Evolutionary conservation across 2,329 filamentous ascomycete genomes (phyloP).

Genomic region (Xenoacremonium recifei): DNA sequence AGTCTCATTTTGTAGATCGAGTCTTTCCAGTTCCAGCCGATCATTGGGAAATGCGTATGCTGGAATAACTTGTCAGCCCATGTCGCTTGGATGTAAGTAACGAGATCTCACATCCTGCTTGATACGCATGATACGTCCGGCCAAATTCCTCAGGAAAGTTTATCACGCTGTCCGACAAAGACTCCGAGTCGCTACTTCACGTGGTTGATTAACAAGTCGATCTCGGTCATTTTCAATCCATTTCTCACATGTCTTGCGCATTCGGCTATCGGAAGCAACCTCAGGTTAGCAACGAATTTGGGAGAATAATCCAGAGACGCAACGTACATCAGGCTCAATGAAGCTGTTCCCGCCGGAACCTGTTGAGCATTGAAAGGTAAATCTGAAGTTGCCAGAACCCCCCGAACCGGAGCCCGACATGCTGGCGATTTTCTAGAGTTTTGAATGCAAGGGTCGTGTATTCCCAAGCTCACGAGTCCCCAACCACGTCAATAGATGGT

Average conservation of each 20-base stretch:
- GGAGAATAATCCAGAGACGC: not conserved
- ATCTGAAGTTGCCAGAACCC: conserved; percentile 25
- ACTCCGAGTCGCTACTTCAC: conserved; percentile 30
- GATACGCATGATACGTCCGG: conserved; percentile 47
- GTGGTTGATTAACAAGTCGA: no score
- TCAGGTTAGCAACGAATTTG: not conserved
- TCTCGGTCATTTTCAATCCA: no score
- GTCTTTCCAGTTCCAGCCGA: conserved; percentile 38
- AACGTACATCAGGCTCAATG: conserved; percentile 33
- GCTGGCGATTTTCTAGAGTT: no score
- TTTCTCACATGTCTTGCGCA: conserved; percentile 24
- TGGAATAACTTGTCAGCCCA: conserved; percentile 19
- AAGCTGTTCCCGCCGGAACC: conserved; percentile 25
- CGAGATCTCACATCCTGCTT: conserved; percentile 41
- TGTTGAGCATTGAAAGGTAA: conserved; percentile 31
- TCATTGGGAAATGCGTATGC: conserved; percentile 49
- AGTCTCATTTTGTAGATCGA: conserved; percentile 38
- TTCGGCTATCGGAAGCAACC: conserved; percentile 13
- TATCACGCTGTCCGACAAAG: conserved; percentile 41
- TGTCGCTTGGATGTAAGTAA: not conserved
- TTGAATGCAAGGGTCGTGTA: no score
- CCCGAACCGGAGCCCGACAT: conserved; percentile 15
- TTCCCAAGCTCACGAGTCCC: no score
- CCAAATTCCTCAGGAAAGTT: conserved; percentile 43
- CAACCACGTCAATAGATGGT: not conserved